Evolutionary conservation across 1,139 yeast genomes (phyloP).

Genomic region (Meyerozyma carpophila): DNA sequence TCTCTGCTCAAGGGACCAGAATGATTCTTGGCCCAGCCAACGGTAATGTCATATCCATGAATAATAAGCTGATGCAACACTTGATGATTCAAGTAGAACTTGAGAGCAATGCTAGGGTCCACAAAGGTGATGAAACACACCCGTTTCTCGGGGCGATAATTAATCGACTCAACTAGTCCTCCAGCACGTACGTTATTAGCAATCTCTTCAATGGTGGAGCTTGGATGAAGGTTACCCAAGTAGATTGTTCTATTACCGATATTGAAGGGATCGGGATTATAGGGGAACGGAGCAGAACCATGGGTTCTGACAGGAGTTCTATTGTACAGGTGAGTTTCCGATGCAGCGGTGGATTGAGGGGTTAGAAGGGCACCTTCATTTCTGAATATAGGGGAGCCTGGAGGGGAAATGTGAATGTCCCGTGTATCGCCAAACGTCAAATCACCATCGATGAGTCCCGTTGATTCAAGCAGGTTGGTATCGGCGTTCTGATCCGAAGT

Average conservation of each 20-base stretch:
- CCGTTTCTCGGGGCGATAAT: constrained; percentile 30
- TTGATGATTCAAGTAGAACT: constrained; percentile 40
- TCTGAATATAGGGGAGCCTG: background rate
- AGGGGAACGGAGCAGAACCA: constrained; percentile 1
- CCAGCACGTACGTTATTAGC: constrained; percentile 48
- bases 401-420: background rate
- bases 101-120: constrained; percentile 37
- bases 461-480: background rate
- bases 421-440: background rate
- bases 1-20: constrained; percentile 37
- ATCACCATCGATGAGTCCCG: background rate
- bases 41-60: constrained; percentile 41
- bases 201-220: constrained; percentile 43
- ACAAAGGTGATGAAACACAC: constrained; percentile 43
- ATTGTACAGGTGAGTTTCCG: background rate
- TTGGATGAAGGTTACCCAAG: constrained; percentile 41
- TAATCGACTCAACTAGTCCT: constrained; percentile 40
- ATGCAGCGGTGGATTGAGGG: background rate
- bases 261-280: constrained; percentile 12
- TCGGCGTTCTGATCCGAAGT: background rate
- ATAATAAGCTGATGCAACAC: constrained; percentile 41
- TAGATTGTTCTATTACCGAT: constrained; percentile 40
- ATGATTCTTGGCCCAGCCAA: constrained; percentile 45
- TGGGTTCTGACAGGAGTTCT: background rate
- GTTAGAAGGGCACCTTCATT: background rate